Conservation (phyloP, 1,284 basidiomycete genomes). For the Inonotus obliquus region DNA sequence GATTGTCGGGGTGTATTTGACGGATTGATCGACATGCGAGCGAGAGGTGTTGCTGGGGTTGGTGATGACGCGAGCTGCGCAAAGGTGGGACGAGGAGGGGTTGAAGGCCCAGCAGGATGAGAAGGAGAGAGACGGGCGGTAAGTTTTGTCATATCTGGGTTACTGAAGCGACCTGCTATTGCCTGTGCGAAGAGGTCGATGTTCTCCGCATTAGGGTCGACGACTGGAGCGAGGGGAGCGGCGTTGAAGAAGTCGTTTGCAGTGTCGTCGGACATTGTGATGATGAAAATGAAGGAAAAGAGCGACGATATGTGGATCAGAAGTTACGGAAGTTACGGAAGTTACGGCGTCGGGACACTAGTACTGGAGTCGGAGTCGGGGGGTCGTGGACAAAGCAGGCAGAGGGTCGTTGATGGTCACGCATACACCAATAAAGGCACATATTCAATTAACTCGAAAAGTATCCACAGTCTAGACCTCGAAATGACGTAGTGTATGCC, state of each 20-base stretch:
- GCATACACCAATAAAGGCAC: too few species aligned
- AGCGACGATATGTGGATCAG: not conserved
- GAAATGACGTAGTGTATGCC: not conserved
- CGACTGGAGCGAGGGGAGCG: constrained; percentile 7
- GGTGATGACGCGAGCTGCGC: not conserved
- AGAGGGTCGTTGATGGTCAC: too few species aligned
- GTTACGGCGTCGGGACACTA: constrained; percentile 5
- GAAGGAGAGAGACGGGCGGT: constrained; percentile 23
- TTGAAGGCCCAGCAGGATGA: constrained; percentile 6
- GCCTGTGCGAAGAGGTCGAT: constrained; percentile 26
- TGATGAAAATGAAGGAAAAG: not conserved
- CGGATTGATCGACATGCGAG: not conserved
- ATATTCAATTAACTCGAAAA: too few species aligned
- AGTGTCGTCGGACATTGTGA: not conserved
- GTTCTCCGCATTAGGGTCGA: constrained; percentile 10
- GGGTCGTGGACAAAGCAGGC: too few species aligned
- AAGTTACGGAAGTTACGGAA: not conserved
- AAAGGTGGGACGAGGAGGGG: not conserved
- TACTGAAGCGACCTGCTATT: constrained; percentile 23
- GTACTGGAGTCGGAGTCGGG: too few species aligned
- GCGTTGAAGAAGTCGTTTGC: constrained; percentile 22
- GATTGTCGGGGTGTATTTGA: not conserved
- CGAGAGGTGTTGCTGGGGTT: not conserved
- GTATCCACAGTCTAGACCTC: not conserved
- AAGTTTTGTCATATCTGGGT: constrained; percentile 17